Base-by-base conservation (phyloP, 2,329 filamentous ascomycete species). In the Penicillium freii region DNA sequence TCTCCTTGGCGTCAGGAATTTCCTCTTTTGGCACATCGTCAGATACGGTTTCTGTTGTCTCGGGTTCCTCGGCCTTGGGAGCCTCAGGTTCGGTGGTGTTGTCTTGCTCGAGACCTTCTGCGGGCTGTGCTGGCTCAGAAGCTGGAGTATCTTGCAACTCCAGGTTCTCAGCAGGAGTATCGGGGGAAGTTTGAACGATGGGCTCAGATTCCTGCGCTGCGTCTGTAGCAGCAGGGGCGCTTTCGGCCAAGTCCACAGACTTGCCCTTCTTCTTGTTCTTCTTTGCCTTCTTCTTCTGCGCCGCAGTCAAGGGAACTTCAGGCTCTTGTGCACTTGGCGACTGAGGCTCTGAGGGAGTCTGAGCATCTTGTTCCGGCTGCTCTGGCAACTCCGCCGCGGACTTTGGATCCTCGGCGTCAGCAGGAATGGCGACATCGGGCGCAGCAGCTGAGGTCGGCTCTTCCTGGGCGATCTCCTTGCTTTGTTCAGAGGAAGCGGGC, bases 201-300 rank as follows among this genome's bases (percentile, higher is more conserved):
- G 50, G 10, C 5, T 65, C 59, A 15, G 45, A 36, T 19, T 57
- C 54, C n/a, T 59, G 45, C 6, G 46, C n/a, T 21, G 23, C 19
- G 29, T 62, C 56, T 2, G 39, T 33, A n/a, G 52, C 29, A 36
- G 43, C 19, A 43, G 58, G 27, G 9, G 47, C 38, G 17, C 62
- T 58, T 27, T 59, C 54, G 10, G 34, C 59, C 43, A 58, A 54
- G 29, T 66, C 64, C 23, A 62, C 52, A n/a, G 65, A 65, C 29
- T 65, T 62, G 29, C 54, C 57, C 51, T 65, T 67, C 54, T 65
- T 66, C 53, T 67, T 67, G 38, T 63, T 65, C 48, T 64, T 66
- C 59, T 64, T 66, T 29, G 58, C 59, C 54, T 66, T 63, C 56
- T 67, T 61, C 36, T 61, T 66, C 23, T 53, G 50, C 17, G 40